Evolutionary conservation across 768 basidiomycete species (phyloP).

Genomic region (Kondoa subrosea): DNA sequence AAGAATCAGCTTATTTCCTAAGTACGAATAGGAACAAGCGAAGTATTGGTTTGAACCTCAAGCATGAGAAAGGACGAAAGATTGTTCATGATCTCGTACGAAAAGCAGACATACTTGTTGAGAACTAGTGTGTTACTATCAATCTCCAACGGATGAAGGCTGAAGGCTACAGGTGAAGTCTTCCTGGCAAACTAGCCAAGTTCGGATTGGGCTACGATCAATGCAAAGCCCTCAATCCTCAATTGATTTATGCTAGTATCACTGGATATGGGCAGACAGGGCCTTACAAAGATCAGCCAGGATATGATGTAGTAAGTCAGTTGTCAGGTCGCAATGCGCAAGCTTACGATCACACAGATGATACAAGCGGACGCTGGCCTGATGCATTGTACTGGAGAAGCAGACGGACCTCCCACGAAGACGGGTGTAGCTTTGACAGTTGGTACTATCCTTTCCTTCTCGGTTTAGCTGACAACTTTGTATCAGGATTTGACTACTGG

Average conservation of each 20-base stretch:
- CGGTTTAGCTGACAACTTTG: too few relatives aligned
- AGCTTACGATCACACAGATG: constrained; percentile 15
- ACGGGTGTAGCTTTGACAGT: constrained; percentile 81
- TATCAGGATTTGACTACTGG: constrained; percentile 46
- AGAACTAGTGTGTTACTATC: constrained; percentile 12
- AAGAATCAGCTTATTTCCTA: constrained; percentile 86
- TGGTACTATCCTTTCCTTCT: too few relatives aligned
- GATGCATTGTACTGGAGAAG: constrained; percentile 52
- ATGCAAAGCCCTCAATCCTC: constrained; percentile 56
- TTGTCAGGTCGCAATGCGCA: not conserved
- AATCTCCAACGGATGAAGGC: constrained; percentile 8
- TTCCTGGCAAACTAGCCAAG: constrained; percentile 52
- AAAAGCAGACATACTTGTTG: constrained; percentile 52
- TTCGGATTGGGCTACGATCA: constrained; percentile 77
- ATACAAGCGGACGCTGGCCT: constrained; percentile 81
- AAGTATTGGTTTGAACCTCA: constrained; percentile 78
- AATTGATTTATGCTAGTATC: constrained; percentile 72
- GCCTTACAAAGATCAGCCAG: constrained; percentile 62
- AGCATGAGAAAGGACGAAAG: constrained; percentile 54
- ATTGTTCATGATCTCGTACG: constrained; percentile 55
- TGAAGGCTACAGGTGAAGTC: constrained; percentile 15
- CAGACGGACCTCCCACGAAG: constrained; percentile 68
- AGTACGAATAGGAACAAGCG: constrained; percentile 65
- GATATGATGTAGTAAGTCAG: constrained; percentile 38
- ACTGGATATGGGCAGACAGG: constrained; percentile 74